These are phyloP conservation scores for Coemansia sp. DNA, from an alignment of 192 early-diverging fungal species.

Conservation along the genomic window DNA sequence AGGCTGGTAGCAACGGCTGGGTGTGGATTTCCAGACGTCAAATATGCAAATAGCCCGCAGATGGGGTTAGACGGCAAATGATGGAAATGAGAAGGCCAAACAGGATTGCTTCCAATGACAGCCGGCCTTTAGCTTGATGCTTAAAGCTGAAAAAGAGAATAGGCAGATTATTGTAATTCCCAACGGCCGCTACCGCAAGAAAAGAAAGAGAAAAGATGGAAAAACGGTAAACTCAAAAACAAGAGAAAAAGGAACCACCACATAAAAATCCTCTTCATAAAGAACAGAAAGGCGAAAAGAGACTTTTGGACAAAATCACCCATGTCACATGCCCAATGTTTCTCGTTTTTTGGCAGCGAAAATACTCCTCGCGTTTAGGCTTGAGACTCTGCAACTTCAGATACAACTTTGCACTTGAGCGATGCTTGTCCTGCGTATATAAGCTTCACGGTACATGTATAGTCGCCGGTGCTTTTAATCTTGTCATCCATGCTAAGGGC, in stretches of 20 bases:
- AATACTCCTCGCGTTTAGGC: not conserved
- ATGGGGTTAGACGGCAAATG: not conserved
- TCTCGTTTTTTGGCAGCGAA: not conserved
- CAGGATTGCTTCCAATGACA: not conserved
- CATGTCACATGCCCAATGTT: too few relatives aligned
- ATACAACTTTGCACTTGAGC: slow-evolving; percentile 29
- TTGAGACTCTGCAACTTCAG: not conserved
- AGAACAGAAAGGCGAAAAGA: too few relatives aligned
- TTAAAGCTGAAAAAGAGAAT: not conserved
- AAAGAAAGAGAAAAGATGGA: not conserved
- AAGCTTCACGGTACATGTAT: slow-evolving; percentile 45
- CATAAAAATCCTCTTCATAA: too few relatives aligned
- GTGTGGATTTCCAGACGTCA: not conserved
- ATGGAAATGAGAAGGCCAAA: not conserved
- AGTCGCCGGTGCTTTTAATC: slow-evolving; percentile 51
- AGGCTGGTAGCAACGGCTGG: not conserved
- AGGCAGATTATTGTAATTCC: not conserved
- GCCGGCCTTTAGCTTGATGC: not conserved
- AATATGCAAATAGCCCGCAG: not conserved
- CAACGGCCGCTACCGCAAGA: not conserved
- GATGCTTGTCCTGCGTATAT: slow-evolving; percentile 48
- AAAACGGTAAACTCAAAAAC: not conserved
- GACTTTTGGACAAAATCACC: too few relatives aligned
- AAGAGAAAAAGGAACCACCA: too few relatives aligned
- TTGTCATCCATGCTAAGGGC: slow-evolving; percentile 50